Conservation (phyloP, 352 stramenopile species). For the Phytophthora palmivora region DNA sequence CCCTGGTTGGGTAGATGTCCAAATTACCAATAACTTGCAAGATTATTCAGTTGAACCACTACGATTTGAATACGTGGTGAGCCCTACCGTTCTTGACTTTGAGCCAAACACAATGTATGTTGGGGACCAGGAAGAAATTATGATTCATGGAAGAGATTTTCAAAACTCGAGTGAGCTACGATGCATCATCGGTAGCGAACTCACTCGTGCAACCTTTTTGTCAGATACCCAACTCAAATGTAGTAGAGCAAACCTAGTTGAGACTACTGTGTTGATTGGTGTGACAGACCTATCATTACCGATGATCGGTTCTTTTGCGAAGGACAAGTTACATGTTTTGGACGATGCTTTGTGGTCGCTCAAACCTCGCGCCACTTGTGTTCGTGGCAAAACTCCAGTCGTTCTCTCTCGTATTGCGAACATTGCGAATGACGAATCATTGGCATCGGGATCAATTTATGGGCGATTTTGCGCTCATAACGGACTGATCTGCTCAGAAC, state of each 20-base stretch:
- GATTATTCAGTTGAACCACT: constrained; percentile 48
- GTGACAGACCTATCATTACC: constrained; percentile 39
- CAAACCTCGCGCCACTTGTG: constrained; percentile 22
- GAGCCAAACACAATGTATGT: constrained; percentile 23
- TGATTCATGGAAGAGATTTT: constrained; percentile 45
- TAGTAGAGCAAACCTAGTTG: constrained; percentile 2
- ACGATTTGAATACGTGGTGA: constrained; percentile 48
- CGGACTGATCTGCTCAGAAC: constrained; percentile 28
- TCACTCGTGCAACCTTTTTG: constrained; percentile 33
- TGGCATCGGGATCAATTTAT: constrained; percentile 7
- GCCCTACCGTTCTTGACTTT: constrained; percentile 45
- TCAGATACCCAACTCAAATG: constrained; percentile 38
- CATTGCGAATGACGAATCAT: background rate
- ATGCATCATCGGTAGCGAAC: constrained; percentile 45
- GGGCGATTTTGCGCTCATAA: constrained; percentile 36
- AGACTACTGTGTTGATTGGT: constrained; percentile 34
- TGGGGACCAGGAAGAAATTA: constrained; percentile 11
- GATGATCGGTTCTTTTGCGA: constrained; percentile 34
- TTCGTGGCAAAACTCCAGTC: constrained; percentile 24
- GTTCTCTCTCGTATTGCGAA: constrained; percentile 10
- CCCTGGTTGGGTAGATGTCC: constrained; percentile 42
- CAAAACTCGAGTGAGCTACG: constrained; percentile 41
- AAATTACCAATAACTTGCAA: constrained; percentile 65
- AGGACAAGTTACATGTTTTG: constrained; percentile 24
- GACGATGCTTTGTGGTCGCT: constrained; percentile 26